These are phyloP conservation scores for Aspergillus clavatus DNA, from an alignment of 2,329 filamentous ascomycete species.

Conservation along the genomic window DNA sequence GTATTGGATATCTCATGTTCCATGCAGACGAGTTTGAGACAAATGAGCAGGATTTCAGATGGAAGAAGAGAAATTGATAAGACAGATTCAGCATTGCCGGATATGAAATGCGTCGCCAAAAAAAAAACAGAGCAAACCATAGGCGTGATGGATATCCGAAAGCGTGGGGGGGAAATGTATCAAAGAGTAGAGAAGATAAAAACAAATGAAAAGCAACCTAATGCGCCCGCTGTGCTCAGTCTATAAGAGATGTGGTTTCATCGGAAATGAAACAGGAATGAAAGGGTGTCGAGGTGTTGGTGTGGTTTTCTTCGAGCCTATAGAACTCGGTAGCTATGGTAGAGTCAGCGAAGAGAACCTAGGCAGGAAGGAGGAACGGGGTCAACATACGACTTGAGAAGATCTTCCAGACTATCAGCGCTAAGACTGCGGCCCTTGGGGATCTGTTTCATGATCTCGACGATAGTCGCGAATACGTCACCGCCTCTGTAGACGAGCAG, in stretches of 20 bases:
- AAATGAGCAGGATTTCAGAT: neutral
- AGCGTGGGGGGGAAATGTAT: neutral
- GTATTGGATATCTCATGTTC: slow-evolving; percentile 16
- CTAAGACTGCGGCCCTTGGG: slow-evolving; percentile 54
- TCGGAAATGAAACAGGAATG: neutral
- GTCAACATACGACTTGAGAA: slow-evolving; percentile 51
- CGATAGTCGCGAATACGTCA: slow-evolving; percentile 84
- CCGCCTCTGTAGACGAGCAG: slow-evolving; percentile 84
- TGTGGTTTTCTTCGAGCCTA: slow-evolving; percentile 14
- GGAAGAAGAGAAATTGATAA: neutral
- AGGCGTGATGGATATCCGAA: neutral
- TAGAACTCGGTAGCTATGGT: slow-evolving; percentile 28
- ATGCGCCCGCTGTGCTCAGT: neutral
- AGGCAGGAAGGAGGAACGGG: neutral
- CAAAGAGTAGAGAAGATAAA: neutral
- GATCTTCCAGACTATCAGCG: slow-evolving; percentile 52
- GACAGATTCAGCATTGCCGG: neutral
- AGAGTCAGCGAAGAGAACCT: slow-evolving; percentile 4
- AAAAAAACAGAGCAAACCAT: neutral
- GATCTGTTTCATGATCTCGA: slow-evolving; percentile 81
- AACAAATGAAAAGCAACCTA: neutral
- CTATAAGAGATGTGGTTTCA: neutral
- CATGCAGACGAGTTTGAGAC: slow-evolving; percentile 7
- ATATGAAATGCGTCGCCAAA: neutral
- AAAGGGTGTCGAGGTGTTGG: neutral